Percentiles rank a stretch among this genome's conserved stretches.
Conservation (phyloP, 495 filamentous ascomycete species). For the Aspergillus haitiensis region DNA sequence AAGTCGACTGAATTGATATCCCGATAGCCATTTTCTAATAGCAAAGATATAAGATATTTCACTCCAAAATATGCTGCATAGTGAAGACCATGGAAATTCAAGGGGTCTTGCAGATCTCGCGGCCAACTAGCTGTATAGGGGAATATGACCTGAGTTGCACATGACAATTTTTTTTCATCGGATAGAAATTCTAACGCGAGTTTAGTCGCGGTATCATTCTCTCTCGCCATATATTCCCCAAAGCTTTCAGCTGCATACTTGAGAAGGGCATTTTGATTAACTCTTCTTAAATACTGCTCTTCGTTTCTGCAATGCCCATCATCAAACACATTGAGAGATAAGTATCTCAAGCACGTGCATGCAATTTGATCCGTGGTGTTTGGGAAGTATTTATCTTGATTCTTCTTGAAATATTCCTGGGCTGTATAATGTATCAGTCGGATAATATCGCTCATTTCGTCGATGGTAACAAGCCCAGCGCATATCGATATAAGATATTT, state of each 20-base stretch:
- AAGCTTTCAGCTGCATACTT: not conserved
- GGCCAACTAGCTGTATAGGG: no score
- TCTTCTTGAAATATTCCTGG: not conserved
- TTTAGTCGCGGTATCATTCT: no score
- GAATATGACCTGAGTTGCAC: no score
- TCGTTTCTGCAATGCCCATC: not conserved
- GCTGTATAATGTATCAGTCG: not conserved
- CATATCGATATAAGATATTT: not conserved
- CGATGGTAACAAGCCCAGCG: not conserved
- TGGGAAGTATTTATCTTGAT: not conserved
- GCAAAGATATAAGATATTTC: no score
- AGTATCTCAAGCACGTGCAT: not conserved
- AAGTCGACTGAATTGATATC: no score
- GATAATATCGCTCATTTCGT: not conserved
- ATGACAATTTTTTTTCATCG: no score
- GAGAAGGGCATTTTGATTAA: not conserved
- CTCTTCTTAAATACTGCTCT: not conserved
- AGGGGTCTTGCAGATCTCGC: no score
- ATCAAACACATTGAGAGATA: not conserved
- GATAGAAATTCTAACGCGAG: no score
- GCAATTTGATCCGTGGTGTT: not conserved
- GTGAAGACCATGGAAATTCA: no score
- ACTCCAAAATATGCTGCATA: no score
- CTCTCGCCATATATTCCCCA: not conserved
- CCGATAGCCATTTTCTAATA: no score